Base-by-base conservation (phyloP, 345 rosid genomes). In the Citrus unshiu region DNA sequence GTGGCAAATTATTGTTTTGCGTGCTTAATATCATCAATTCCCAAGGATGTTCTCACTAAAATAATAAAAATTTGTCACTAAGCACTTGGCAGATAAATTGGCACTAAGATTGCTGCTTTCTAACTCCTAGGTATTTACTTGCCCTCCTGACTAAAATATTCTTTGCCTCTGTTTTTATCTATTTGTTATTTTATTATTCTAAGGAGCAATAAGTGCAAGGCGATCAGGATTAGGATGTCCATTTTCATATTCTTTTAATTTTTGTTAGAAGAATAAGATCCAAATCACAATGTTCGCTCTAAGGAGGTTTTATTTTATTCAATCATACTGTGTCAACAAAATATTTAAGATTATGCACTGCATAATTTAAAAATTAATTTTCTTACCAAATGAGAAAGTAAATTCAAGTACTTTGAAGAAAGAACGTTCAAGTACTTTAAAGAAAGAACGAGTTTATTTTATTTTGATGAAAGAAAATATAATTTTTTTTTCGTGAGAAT, bases 41-140 rank as follows among this genome's bases (percentile, higher is more conserved):
- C 95, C 91, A 74, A 90, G 80, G 86, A 80, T 83, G 87, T 86
- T 88, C 58, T 84, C 72, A 77, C 78, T 68, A 74, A 72, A 61
- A 66, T 81, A 79, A 79, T 3, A 80, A 77, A 80, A 35, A 79
- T 81, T 85, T 89, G 92, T 89, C 87, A 64, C 76, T 75, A 85
- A 82, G 87, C 85, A 79, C 68, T 89, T 90, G 92, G 88, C 89
- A 76, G 64, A 62, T 0, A 46, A 46, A 46, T 59, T 75, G 71
- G 62, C 78, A 80, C 39, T 81, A 72, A 77, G 84, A 78, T 84
- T 78, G 80, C 68, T 78, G 78, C 39, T 68, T 76, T 88, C 86
- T 88, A 92, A 89, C 91, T 89, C 88, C 90, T 70, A 88, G 87
- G 90, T 66, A 80, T 72, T 82, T 27, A 25, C 40, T 68, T 18